These are phyloP conservation scores for Pseudophaeomoniella oleicola DNA, from an alignment of 2,329 filamentous ascomycete species.

Conservation along the genomic window DNA sequence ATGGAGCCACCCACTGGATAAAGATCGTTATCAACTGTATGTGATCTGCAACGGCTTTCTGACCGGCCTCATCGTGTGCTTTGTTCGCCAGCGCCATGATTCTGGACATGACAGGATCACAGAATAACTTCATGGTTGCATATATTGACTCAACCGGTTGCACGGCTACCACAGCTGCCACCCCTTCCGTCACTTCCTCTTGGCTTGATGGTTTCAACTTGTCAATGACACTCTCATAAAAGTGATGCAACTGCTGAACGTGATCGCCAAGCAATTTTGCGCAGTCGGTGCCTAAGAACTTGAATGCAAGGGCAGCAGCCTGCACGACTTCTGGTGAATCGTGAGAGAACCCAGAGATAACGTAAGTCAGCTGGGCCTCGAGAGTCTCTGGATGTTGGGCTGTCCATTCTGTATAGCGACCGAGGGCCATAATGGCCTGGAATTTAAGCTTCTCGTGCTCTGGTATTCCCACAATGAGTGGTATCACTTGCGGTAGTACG, in stretches of 20 bases:
- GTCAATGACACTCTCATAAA: constrained; percentile 82
- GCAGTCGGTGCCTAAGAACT: constrained; percentile 95
- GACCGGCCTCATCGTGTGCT: constrained; percentile 68
- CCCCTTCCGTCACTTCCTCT: constrained; percentile 91
- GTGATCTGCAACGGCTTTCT: constrained; percentile 79
- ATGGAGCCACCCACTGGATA: constrained; percentile 62
- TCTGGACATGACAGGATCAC: constrained; percentile 73
- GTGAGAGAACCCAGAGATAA: constrained; percentile 82
- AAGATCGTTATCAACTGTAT: constrained; percentile 87
- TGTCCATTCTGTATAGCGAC: constrained; percentile 96
- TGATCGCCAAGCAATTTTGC: constrained; percentile 71
- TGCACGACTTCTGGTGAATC: constrained; percentile 80
- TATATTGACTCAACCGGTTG: constrained; percentile 72
- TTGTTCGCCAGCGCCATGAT: constrained; percentile 77
- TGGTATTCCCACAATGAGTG: constrained; percentile 83
- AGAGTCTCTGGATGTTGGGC: constrained; percentile 84
- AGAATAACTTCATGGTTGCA: constrained; percentile 77
- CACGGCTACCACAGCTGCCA: constrained; percentile 78
- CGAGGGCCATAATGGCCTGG: constrained; percentile 93
- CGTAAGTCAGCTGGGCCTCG: constrained; percentile 86
- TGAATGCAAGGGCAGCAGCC: constrained; percentile 84
- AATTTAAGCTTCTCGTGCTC: constrained; percentile 97
- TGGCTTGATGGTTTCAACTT: constrained; percentile 74
- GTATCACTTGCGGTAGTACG: constrained; percentile 82
- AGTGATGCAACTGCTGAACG: constrained; percentile 73